phyloP scores from a whole-genome alignment of 805 yeast species.

The Yarrowia sp. region DNA sequence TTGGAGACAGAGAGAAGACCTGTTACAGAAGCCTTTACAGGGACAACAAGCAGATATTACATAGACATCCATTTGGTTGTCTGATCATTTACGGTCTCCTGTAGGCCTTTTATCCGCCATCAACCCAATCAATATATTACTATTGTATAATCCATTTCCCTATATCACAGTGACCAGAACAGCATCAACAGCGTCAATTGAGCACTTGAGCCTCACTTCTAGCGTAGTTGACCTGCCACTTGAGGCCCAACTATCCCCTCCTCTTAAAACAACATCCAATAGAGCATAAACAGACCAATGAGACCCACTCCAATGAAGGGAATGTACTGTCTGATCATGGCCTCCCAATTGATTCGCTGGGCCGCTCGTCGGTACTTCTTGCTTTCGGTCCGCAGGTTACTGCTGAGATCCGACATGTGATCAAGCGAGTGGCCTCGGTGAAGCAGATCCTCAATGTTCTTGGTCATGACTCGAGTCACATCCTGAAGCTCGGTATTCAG shows the following conservation, averaged over 20 bases:
- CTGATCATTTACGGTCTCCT: too few species aligned
- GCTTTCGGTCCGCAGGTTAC: slow-evolving; percentile 78
- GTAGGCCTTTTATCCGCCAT: too few species aligned
- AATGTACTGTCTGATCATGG: slow-evolving; percentile 85
- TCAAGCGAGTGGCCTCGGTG: slow-evolving; percentile 96
- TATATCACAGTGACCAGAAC: too few species aligned
- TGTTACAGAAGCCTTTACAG: too few species aligned
- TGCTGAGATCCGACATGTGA: slow-evolving; percentile 83
- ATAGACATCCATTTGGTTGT: too few species aligned
- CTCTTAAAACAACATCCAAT: slow-evolving; percentile 73
- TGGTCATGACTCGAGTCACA: slow-evolving; percentile 93
- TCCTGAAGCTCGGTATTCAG: slow-evolving; percentile 88
- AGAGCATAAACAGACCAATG: slow-evolving; percentile 72
- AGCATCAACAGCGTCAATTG: too few species aligned
- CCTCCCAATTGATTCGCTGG: slow-evolving; percentile 86
- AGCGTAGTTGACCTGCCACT: too few species aligned
- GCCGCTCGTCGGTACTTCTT: slow-evolving; percentile 90
- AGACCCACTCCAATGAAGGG: slow-evolving; percentile 80
- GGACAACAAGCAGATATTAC: too few species aligned
- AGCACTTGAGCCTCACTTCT: too few species aligned
- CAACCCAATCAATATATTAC: slow-evolving; percentile 20
- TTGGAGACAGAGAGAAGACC: too few species aligned
- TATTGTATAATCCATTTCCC: not conserved
- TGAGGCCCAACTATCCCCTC: too few species aligned
- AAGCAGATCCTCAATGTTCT: slow-evolving; percentile 91